Evolutionary conservation across 2,329 filamentous ascomycete species (phyloP), one percentile per base, ranked within the genome.

Genomic region (Fusarium sp.): DNA sequence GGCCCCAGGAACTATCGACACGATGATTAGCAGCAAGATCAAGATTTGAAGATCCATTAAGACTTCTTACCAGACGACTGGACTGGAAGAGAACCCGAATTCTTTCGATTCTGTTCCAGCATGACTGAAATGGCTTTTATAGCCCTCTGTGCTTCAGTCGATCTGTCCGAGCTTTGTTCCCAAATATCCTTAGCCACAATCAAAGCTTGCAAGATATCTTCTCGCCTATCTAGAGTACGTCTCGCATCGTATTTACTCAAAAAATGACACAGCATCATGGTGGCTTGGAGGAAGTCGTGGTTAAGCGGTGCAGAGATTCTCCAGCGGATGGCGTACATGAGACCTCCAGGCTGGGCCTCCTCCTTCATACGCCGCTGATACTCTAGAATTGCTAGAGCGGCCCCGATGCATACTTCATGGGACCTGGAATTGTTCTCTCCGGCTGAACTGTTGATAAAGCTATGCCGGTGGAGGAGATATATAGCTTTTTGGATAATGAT

Each of bases 251-350:
- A 51, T 44, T 48, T 60, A 25, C 54, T 70, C 13, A 72, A 23
- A 9, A 59, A 54, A 52, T 67, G 59, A 42, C 69, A 72, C 12
- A 70, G n/a, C 66, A 72, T 72, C 56, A 62, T 67, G 12, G 59
- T 70, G 23, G 66, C 62, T 28, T 62, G 69, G 9, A 72, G 43
- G 25, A 72, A 70, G 25, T 72, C 69, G 19, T 60, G 59, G 9
- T 58, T 67, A 12, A 72, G 59, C 16, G 62, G 62, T 11, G 69
- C 48, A 7, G 58, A 50, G 31, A 72, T 63, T 28, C 66, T 70
- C 66, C 69, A 72, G 16, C 62, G 66, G n/a, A 72, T 67, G 39
- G 48, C 46, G 39, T 67, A 68, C 63, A 72, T 67, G 23, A 68
- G 43, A 30, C 69, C 69, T 23, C 66, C 66, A 12, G 60, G 59